These are phyloP conservation scores for Plasmodium reichenowi DNA, from an alignment of 169 alveolate genomes.

Conservation along the genomic window DNA sequence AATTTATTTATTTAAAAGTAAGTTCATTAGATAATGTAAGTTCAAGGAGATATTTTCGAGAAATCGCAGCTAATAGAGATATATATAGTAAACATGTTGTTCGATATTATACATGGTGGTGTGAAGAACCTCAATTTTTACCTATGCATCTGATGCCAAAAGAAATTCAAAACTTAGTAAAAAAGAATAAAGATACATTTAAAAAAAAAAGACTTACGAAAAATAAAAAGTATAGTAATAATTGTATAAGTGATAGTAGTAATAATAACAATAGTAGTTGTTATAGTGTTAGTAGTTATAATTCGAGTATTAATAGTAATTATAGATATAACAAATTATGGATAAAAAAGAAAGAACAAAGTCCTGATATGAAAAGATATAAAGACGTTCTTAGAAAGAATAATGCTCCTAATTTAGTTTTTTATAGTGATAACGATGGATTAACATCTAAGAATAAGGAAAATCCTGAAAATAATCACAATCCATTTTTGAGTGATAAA, in stretches of 20 bases:
- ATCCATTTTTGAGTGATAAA: conserved; percentile 30
- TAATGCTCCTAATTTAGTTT: conserved; percentile 24
- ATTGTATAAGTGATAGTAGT: not conserved
- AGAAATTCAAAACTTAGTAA: conserved; percentile 84
- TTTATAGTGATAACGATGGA: conserved; percentile 71
- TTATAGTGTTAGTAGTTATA: not conserved
- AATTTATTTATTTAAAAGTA: conserved; percentile 86
- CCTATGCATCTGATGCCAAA: conserved; percentile 85
- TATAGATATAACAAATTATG: conserved; percentile 71
- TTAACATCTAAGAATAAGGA: conserved; percentile 8
- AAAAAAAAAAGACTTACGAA: conserved; percentile 47
- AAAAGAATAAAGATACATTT: conserved; percentile 80
- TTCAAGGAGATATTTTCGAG: conserved; percentile 90
- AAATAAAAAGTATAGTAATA: conserved; percentile 28
- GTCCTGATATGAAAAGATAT: conserved; percentile 53
- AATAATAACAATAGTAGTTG: not conserved
- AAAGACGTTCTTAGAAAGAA: conserved; percentile 71
- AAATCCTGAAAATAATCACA: not conserved
- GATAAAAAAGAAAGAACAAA: conserved; percentile 28
- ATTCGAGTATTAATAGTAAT: too few relatives aligned
- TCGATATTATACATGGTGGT: conserved; percentile 94
- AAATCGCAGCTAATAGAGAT: conserved; percentile 91
- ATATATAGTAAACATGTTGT: conserved; percentile 92
- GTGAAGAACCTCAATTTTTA: conserved; percentile 92
- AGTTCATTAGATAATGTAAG: conserved; percentile 88